A percentile compares a stretch with the other conserved stretches of the same genome.
These are phyloP conservation scores for Chalciporus piperatus DNA, from an alignment of 768 basidiomycete species.

Conservation along the genomic window DNA sequence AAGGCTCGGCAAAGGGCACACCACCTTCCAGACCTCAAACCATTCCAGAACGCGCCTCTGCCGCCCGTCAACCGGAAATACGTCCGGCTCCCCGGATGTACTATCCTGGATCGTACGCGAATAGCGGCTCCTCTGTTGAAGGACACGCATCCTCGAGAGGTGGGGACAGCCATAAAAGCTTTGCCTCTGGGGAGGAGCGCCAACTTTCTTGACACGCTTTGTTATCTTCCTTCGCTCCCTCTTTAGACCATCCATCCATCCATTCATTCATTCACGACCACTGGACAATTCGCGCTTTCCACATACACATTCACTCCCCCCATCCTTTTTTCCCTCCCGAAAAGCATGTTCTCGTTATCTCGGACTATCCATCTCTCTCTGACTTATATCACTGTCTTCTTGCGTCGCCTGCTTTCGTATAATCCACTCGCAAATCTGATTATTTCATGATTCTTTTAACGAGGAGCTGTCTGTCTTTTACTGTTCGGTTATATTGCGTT, in stretches of 20 bases:
- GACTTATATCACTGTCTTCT: conserved; percentile 30
- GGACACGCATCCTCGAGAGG: conserved; percentile 13
- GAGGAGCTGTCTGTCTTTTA: conserved; percentile 3
- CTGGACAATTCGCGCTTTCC: conserved; percentile 12
- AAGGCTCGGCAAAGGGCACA: conserved; percentile 19
- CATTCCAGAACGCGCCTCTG: conserved; percentile 18
- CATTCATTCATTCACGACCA: conserved; percentile 8
- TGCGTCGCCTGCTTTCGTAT: conserved; percentile 25
- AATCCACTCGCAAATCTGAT: conserved; percentile 9
- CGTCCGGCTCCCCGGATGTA: conserved; percentile 19
- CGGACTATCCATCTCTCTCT: conserved; percentile 25
- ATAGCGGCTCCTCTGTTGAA: conserved; percentile 11
- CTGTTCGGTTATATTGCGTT: neutral
- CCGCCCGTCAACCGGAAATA: conserved; percentile 19
- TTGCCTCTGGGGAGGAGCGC: conserved; percentile 10
- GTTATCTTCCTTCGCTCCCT: neutral
- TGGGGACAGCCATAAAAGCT: conserved; percentile 24
- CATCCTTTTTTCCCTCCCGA: conserved; percentile 1
- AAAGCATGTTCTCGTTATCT: conserved; percentile 11
- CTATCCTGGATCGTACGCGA: conserved; percentile 23
- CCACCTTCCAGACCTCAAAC: conserved; percentile 16
- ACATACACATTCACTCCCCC: conserved; percentile 3
- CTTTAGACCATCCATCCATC: conserved; percentile 10
- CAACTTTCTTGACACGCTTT: conserved; percentile 2
- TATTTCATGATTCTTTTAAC: conserved; percentile 6